Evolutionary conservation across 73 alveolate species (phyloP), one percentile per base, ranked within the genome.

Genomic region (Paramecium tetraurelia): DNA sequence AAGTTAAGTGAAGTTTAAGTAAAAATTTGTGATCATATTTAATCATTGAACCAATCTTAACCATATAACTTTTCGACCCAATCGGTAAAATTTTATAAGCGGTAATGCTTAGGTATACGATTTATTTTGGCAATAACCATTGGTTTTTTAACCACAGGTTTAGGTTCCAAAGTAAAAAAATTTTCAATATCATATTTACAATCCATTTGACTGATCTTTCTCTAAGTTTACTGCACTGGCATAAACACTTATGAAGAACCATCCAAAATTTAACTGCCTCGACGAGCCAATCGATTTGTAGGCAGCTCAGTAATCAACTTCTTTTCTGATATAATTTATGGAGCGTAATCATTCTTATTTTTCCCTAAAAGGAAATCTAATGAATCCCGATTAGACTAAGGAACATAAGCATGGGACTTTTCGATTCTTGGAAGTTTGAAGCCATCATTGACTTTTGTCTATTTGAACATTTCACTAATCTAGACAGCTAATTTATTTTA

Each of bases 21-120:
- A 80, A 80, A 38, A 80, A 43, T 80, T 14, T 80, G 4, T 80
- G 76, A 80, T 63, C 84, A 63, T 31, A 63, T 63, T 63, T 63
- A 27, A 31, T 53, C 44, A 63, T 63, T 63, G 84, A 63, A 63
- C 48, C 84, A 63, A 63, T 63, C 84, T 63, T 63, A 31, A 27
- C 77, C 77, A 59, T 59, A 59, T 24, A 59, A 29, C 38, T 59
- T 59, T 41, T 59, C 77, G 3, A 63, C 84, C 84, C 84, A 63
- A 63, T 63, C 84, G 24, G 84, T 63, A 33, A 63, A 63, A 63
- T 63, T 59, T 59, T 59, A 21, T 24, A 59, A 29, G 43, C 38
- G 33, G 38, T 59, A 29, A 24, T 29, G 18, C 43, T 21, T 59
- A 20, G 77, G 77, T 59, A 59, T 41, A 7, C 48, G 48, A 40